phyloP scores from a whole-genome alignment of 2,329 filamentous ascomycete species.

The Fusarium nematophilum region DNA sequence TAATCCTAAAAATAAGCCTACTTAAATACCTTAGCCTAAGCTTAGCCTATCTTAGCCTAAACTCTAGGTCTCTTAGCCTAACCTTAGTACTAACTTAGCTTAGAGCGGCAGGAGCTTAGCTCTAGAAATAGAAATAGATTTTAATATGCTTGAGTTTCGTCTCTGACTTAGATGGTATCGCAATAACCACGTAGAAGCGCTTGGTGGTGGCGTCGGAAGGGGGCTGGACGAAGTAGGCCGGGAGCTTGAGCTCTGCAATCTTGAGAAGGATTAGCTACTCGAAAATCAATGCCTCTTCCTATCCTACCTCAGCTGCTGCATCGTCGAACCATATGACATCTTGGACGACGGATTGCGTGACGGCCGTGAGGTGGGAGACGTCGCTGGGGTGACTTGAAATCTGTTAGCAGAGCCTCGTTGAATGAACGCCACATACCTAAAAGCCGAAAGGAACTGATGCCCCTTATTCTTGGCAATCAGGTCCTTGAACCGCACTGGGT shows the following conservation, averaged over 20 bases:
- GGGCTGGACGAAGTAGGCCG: constrained; percentile 15
- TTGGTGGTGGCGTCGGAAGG: not conserved
- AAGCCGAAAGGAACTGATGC: not conserved
- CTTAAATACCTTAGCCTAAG: too few relatives aligned
- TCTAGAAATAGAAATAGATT: too few relatives aligned
- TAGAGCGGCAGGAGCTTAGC: too few relatives aligned
- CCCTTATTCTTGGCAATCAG: not conserved
- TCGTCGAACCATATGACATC: constrained; percentile 20
- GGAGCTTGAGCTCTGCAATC: not conserved
- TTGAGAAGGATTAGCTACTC: not conserved
- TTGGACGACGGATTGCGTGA: constrained; percentile 17
- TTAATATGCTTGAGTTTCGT: too few relatives aligned
- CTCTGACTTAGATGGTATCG: too few relatives aligned
- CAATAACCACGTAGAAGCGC: not conserved
- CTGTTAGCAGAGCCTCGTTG: not conserved
- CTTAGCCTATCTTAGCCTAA: too few relatives aligned
- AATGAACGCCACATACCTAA: not conserved
- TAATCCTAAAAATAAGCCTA: too few relatives aligned
- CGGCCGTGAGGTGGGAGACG: constrained; percentile 4
- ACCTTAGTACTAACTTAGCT: too few relatives aligned
- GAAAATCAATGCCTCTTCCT: not conserved
- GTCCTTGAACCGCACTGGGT: accelerated
- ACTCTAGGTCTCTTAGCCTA: too few relatives aligned
- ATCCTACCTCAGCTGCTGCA: not conserved
- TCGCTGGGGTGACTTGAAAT: not conserved